These are phyloP conservation scores for Suhomyces anneliseae DNA, from an alignment of 1,139 yeast genomes.

Conservation along the genomic window DNA sequence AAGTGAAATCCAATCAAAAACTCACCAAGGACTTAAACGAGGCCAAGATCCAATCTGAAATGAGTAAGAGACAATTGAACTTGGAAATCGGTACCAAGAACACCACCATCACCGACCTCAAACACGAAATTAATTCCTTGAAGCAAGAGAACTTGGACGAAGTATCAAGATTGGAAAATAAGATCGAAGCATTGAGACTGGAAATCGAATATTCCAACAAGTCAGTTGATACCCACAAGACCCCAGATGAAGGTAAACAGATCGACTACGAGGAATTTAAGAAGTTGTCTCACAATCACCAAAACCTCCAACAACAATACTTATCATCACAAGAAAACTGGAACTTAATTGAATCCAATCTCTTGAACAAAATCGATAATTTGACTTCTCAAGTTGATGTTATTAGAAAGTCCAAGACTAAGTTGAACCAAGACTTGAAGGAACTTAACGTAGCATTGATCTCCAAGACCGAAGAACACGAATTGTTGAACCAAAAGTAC, in stretches of 20 bases:
- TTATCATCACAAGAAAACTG: slow-evolving; percentile 66
- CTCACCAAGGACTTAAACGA: slow-evolving; percentile 38
- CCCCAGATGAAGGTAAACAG: slow-evolving; percentile 10
- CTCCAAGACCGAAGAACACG: slow-evolving; percentile 25
- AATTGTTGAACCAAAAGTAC: slow-evolving; percentile 17
- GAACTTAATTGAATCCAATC: slow-evolving; percentile 58
- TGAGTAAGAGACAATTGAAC: slow-evolving; percentile 39
- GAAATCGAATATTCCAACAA: slow-evolving; percentile 23
- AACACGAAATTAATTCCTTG: slow-evolving; percentile 25
- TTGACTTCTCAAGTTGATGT: slow-evolving; percentile 42
- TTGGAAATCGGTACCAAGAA: slow-evolving; percentile 36
- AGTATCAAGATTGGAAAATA: slow-evolving; percentile 48
- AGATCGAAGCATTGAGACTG: slow-evolving; percentile 43
- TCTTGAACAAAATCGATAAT: slow-evolving; percentile 47
- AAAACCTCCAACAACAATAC: slow-evolving; percentile 64
- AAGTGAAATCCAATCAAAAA: slow-evolving; percentile 28
- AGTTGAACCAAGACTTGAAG: slow-evolving; percentile 31
- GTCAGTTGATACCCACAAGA: not conserved
- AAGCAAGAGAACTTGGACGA: slow-evolving; percentile 47
- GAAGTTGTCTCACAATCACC: slow-evolving; percentile 43
- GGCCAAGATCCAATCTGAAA: slow-evolving; percentile 39
- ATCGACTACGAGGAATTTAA: slow-evolving; percentile 38
- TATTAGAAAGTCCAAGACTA: slow-evolving; percentile 33
- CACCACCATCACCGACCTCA: slow-evolving; percentile 25
- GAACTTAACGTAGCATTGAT: slow-evolving; percentile 21